Evolutionary conservation across 495 filamentous ascomycete species (phyloP), one percentile per base, ranked within the genome.

Genomic region (Daldinia bambusicola): DNA sequence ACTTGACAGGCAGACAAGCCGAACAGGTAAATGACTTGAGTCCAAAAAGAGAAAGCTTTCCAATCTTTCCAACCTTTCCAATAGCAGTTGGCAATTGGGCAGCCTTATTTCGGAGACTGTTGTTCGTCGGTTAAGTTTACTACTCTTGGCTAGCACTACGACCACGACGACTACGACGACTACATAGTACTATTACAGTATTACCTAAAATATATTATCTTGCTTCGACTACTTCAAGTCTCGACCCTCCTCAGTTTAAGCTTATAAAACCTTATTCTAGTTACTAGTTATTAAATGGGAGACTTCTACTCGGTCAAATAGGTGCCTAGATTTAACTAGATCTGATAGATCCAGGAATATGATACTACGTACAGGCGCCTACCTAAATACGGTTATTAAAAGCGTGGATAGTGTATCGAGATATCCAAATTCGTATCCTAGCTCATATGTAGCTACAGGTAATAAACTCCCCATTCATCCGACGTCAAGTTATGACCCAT

Each of bases 401-500:
- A 55, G 20, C 30, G 32, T 36, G 53, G 53, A 48, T n/a, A n/a
- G n/a, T n/a, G n/a, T 36, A 26, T n/a, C 20, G 14, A 37, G 22
- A 48, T 34, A 18, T 37, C 18, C 9, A 55, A 65, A 38, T 57
- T 50, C 43, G 40, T 38, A 65, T 43, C 53, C 40, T 65, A 30
- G 43, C 43, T 18, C 4, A 48, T n/a, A n/a, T n/a, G n/a, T 48
- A 48, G 43, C 16, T 48, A 22, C 20, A 18, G 43, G 43, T 50
- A 20, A 51, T 31, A 67, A 68, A 51, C 31, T 50, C 40, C 31
- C 31, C 57, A 31, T 56, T 50, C 40, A 14, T 68, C 30, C 48
- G 18, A 55, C 50, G 57, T 62, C 22, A 16, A 38, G 9, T 38
- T 68, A 22, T 40, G 55, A 38, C 26, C 16, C 51, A 18, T 45